A percentile compares a stretch with the other conserved stretches of the same genome.
These are phyloP conservation scores for Penicillium soppii DNA, from an alignment of 495 filamentous ascomycete species.

Conservation along the genomic window DNA sequence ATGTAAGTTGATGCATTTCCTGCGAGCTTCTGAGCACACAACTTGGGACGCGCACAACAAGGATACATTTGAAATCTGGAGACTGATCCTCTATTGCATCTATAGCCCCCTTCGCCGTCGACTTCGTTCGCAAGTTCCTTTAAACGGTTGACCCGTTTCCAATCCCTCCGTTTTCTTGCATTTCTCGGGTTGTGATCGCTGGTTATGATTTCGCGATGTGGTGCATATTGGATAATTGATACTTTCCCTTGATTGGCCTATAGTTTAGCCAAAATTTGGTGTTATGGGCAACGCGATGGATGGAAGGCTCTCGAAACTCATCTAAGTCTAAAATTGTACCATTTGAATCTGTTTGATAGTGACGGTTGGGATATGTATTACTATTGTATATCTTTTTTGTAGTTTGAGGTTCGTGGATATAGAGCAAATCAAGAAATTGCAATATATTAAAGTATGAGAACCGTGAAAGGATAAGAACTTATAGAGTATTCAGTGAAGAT, in stretches of 20 bases:
- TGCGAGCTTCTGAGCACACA: neutral
- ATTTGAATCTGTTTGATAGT: neutral
- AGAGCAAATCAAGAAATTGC: constrained; percentile 21
- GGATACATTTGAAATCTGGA: neutral
- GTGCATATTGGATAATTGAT: constrained; percentile 4
- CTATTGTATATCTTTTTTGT: constrained; percentile 37
- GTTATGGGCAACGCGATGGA: neutral
- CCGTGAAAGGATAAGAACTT: neutral
- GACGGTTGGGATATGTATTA: constrained; percentile 30
- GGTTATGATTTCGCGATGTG: constrained; percentile 5
- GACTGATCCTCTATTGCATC: neutral
- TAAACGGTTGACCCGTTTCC: constrained; percentile 39
- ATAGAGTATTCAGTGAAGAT: constrained; percentile 5
- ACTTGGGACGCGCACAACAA: neutral
- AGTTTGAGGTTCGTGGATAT: constrained; percentile 19
- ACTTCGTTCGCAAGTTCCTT: constrained; percentile 72
- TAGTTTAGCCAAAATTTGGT: neutral
- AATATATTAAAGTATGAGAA: neutral
- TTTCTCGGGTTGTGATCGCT: neutral
- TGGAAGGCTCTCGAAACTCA: neutral
- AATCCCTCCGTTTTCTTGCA: constrained; percentile 1
- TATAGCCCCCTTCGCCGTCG: constrained; percentile 78
- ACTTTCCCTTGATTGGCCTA: neutral
- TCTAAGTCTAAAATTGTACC: neutral
- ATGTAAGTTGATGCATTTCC: constrained; percentile 56